Evolutionary conservation across 1,139 yeast species (phyloP).

Genomic region (Candida frijolesensis): DNA sequence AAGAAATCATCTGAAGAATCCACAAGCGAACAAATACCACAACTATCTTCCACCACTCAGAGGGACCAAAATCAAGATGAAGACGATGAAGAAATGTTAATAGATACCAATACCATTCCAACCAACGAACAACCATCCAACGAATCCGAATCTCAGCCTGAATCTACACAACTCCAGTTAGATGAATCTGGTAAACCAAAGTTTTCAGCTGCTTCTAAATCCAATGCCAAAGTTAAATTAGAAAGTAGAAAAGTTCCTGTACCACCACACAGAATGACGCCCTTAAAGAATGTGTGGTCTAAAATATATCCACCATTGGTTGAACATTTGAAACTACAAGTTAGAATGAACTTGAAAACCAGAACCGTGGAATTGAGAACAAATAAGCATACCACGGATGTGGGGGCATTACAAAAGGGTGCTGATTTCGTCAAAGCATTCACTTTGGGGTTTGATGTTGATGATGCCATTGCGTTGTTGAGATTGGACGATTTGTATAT

Average conservation of each 20-base stretch:
- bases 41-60: constrained; percentile 9
- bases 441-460: constrained; percentile 93
- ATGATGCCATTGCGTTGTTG: constrained; percentile 92
- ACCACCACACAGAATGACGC: constrained; percentile 97
- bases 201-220: constrained; percentile 71
- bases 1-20: constrained; percentile 21
- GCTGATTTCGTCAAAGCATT: constrained; percentile 96
- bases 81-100: constrained; percentile 66
- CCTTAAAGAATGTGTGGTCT: constrained; percentile 86
- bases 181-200: constrained; percentile 92
- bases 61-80: constrained; percentile 12
- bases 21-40: constrained; percentile 4
- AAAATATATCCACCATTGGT: constrained; percentile 95
- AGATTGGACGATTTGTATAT: constrained; percentile 94
- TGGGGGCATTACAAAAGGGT: constrained; percentile 95
- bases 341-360: constrained; percentile 87
- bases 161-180: constrained; percentile 58
- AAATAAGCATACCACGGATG: constrained; percentile 76
- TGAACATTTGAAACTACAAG: constrained; percentile 91
- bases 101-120: constrained; percentile 58
- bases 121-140: constrained; percentile 11
- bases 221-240: constrained; percentile 71
- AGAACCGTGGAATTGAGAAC: constrained; percentile 88
- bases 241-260: constrained; percentile 89
- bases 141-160: constrained; percentile 16